Evolutionary conservation across 805 yeast genomes (phyloP).

Genomic region (Hanseniaspora meyeri): DNA sequence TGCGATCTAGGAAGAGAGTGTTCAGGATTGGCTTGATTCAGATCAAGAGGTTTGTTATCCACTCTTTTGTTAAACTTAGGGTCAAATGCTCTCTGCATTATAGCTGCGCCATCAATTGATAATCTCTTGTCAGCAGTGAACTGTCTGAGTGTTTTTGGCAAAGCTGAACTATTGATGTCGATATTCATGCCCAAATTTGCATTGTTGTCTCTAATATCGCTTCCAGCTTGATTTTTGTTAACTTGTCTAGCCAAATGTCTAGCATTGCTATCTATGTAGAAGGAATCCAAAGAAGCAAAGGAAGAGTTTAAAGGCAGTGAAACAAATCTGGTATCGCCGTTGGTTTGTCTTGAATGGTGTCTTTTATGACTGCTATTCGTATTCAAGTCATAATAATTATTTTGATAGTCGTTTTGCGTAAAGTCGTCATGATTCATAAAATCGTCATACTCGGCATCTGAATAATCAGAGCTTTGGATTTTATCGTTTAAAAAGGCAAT

Average conservation of each 20-base stretch:
- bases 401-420: not conserved
- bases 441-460: conserved; percentile 12
- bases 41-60: not conserved
- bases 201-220: not conserved
- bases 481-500: conserved; percentile 15
- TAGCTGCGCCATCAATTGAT: not conserved
- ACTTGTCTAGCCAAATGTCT: conserved; percentile 5
- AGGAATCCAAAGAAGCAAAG: conserved; percentile 66
- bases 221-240: not conserved
- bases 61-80: conserved; percentile 6
- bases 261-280: conserved; percentile 44
- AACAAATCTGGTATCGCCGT: conserved; percentile 32
- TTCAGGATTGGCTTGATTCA: not conserved
- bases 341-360: conserved; percentile 17
- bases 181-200: not conserved
- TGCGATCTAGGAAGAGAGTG: conserved; percentile 3
- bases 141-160: not conserved
- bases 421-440: conserved; percentile 8
- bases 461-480: not conserved
- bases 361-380: not conserved
- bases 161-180: not conserved
- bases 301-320: conserved; percentile 59
- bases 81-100: not conserved
- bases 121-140: not conserved
- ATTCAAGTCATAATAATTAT: conserved; percentile 19